These are phyloP conservation scores for Pestalotiopsis fici DNA, from an alignment of 2,329 filamentous ascomycete genomes.

Conservation along the genomic window DNA sequence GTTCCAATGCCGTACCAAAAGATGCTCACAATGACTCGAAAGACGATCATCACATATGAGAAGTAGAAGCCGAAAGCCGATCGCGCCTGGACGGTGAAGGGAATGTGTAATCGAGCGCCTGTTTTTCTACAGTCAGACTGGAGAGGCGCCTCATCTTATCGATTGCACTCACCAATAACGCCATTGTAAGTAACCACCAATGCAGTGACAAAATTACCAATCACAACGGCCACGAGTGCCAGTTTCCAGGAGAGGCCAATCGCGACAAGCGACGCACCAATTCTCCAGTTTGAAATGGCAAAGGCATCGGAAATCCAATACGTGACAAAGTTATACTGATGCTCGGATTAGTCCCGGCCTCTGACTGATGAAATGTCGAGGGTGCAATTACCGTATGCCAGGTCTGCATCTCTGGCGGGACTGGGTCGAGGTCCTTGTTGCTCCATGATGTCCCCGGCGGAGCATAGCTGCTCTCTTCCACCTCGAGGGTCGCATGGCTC, in stretches of 20 bases:
- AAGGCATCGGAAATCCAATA: slow-evolving; percentile 23
- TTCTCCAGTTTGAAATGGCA: slow-evolving; percentile 17
- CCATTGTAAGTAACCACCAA: slow-evolving; percentile 20
- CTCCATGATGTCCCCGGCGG: slow-evolving; percentile 11
- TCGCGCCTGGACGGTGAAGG: slow-evolving; percentile 25
- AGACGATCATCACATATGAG: slow-evolving; percentile 21
- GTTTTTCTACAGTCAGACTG: neutral
- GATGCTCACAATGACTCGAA: slow-evolving; percentile 32
- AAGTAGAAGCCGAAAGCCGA: slow-evolving; percentile 28
- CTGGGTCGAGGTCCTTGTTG: slow-evolving; percentile 13
- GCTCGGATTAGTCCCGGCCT: neutral
- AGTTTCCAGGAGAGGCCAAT: slow-evolving; percentile 19
- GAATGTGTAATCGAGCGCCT: slow-evolving; percentile 25
- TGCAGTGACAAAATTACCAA: slow-evolving; percentile 17
- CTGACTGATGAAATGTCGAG: no score
- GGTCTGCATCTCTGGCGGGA: slow-evolving; percentile 9
- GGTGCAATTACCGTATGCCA: slow-evolving; percentile 1
- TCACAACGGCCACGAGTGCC: slow-evolving; percentile 16
- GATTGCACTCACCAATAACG: slow-evolving; percentile 15
- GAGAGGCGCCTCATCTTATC: neutral
- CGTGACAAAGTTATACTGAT: slow-evolving; percentile 10
- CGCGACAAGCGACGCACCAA: slow-evolving; percentile 16
- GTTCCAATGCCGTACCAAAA: slow-evolving; percentile 34
- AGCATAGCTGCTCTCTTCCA: slow-evolving; percentile 13
- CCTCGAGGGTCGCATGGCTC: slow-evolving; percentile 9